Base-by-base conservation (phyloP, 2,329 filamentous ascomycete species). In the Trichoderma aggressivum region DNA sequence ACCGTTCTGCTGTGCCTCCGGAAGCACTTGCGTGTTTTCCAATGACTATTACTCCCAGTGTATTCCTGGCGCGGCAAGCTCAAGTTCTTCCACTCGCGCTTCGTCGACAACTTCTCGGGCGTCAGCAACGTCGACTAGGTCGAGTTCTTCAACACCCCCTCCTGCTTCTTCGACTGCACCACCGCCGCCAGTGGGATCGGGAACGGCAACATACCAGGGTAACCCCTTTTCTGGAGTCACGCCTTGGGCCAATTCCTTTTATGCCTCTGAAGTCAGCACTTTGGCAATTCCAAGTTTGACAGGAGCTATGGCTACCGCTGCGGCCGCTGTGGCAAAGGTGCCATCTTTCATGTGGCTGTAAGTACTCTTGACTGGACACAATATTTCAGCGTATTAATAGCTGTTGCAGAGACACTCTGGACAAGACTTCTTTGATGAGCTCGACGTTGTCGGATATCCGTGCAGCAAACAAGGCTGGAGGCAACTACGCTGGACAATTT, bases 401-500 rank as follows among this genome's bases (percentile, higher is more conserved):
- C 21, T 30, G 12, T 28, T 43, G 34, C 16, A 67, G 64, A 14
- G 64, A 67, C 58, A 58, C 64, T 18, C 11, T 67, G 7, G 43
- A 56, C 7, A 67, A 67, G 18, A 67, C 64, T 18, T n/a, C 10
- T 24, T 16, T 43, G 21, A 58, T 67, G 64, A 34, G 36, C 32
- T 26, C 28, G 7, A 67, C 64, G n/a, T 18, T 67, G 50, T 34
- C 64, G 7, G 64, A 67, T n/a, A 67, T 67, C n/a, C 64, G 64
- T 18, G 24, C 64, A 14, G 64, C 64, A 30, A 67, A 67, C 32
- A 67, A 58, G 24, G 39, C 39, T 2, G 64, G 64, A 21, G 64
- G 64, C n/a, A 67, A 67, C 16, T 67, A 67, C 28, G 64, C 64
- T 24, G 64, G 64, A 8, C 64, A 67, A 21, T 67, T 67, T 24